Conservation (phyloP, 2,329 filamentous ascomycete species). For the Cladosporium halotolerans region DNA sequence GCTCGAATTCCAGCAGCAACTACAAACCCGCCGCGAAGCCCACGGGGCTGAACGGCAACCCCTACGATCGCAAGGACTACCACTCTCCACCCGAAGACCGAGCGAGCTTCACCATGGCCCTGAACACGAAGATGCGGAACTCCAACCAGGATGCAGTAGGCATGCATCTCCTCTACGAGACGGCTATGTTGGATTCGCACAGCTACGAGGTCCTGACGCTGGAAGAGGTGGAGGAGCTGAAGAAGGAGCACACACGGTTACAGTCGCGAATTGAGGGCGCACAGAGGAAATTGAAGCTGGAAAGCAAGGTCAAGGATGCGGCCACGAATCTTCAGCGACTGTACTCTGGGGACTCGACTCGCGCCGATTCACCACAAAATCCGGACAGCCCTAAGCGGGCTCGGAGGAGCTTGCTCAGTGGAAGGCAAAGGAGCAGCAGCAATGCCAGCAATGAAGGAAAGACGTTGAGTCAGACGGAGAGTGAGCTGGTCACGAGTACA, state of each 20-base stretch:
- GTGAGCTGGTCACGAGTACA: constrained; percentile 67
- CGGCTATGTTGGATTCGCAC: constrained; percentile 81
- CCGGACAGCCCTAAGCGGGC: constrained; percentile 43
- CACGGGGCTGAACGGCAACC: constrained; percentile 10
- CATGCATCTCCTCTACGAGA: constrained; percentile 88
- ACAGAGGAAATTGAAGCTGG: constrained; percentile 75
- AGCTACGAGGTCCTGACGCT: constrained; percentile 79
- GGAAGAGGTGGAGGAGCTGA: constrained; percentile 84
- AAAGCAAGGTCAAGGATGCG: constrained; percentile 91
- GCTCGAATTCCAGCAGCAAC: constrained; percentile 7
- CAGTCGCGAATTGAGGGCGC: constrained; percentile 73
- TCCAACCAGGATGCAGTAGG: constrained; percentile 55
- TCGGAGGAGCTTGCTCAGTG: constrained; percentile 42
- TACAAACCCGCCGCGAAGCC: constrained; percentile 8
- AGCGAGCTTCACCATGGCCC: constrained; percentile 22
- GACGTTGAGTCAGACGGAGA: constrained; percentile 53
- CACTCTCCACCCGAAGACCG: constrained; percentile 19
- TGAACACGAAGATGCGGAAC: constrained; percentile 26
- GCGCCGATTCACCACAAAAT: constrained; percentile 37
- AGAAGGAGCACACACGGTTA: constrained; percentile 73
- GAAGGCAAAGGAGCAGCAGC: constrained; percentile 21
- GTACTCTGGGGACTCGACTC: constrained; percentile 57
- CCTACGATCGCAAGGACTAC: constrained; percentile 20
- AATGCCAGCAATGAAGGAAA: constrained; percentile 42
- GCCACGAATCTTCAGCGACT: constrained; percentile 79